These are phyloP conservation scores for Chlorella sp. DNA, from an alignment of 139 green algal genomes.

Conservation along the genomic window DNA sequence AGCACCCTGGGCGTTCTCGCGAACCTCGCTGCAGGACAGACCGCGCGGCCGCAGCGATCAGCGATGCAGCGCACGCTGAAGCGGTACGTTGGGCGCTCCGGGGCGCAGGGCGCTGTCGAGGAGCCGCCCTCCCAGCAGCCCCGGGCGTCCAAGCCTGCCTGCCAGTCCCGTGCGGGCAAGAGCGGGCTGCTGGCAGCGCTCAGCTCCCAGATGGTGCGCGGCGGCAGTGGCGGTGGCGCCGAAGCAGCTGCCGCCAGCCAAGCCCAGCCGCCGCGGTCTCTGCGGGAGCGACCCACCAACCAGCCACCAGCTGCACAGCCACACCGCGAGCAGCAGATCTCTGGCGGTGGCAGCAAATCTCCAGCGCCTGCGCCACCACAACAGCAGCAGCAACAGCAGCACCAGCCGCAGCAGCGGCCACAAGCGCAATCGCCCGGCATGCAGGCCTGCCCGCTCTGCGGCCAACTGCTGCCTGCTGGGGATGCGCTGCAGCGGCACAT, in stretches of 20 bases:
- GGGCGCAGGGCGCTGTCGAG: neutral
- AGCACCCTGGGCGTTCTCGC: no score
- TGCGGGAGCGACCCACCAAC: neutral
- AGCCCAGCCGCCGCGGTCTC: neutral
- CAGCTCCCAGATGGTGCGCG: neutral
- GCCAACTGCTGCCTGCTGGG: neutral
- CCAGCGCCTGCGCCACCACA: neutral
- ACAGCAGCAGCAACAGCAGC: neutral
- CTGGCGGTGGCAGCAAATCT: no score
- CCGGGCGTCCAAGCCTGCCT: neutral
- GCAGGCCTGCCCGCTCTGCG: conserved; percentile 36
- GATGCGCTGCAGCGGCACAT: conserved; percentile 16
- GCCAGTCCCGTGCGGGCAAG: neutral
- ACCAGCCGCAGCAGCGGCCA: neutral
- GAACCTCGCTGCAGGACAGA: no score
- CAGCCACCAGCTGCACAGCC: no score
- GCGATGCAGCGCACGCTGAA: no score
- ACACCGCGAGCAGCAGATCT: no score
- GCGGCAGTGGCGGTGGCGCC: no score
- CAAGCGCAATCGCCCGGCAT: no score
- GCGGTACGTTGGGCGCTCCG: no score
- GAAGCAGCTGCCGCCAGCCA: neutral
- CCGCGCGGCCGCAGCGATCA: no score
- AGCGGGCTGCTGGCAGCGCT: neutral
- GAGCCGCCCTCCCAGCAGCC: neutral